phyloP scores from a whole-genome alignment of 2,329 filamentous ascomycete species.

The Claviceps cyperi region DNA sequence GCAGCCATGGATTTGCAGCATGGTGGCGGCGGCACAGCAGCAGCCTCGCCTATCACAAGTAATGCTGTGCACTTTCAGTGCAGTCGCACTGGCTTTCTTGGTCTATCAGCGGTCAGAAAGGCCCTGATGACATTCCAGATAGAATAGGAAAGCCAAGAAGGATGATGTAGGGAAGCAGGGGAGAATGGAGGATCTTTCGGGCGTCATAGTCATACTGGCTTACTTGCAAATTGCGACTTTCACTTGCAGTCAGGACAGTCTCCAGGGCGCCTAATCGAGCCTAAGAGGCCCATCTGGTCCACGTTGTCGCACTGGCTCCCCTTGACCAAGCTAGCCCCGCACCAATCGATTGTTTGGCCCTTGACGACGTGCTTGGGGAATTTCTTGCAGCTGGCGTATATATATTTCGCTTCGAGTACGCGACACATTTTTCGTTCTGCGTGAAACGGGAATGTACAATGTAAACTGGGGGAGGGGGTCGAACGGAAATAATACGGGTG shows the following conservation, averaged over 20 bases:
- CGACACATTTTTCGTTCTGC: neutral
- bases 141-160: neutral
- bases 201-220: no score
- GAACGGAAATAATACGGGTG: no score
- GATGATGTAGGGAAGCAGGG: neutral
- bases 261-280: neutral
- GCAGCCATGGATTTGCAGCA: no score
- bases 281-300: neutral
- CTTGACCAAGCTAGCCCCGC: neutral
- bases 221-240: no score
- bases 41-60: neutral
- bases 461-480: no score
- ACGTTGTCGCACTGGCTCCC: neutral
- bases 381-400: neutral
- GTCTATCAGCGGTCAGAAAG: neutral
- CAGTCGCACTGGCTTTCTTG: neutral
- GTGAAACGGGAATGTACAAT: no score
- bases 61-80: neutral
- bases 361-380: neutral
- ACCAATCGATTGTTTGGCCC: neutral
- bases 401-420: neutral
- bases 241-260: neutral
- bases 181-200: no score
- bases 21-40: no score
- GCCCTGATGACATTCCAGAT: neutral